Evolutionary conservation across 208 protist genomes (phyloP).

Genomic region (Acanthamoeba lugdunensis): DNA sequence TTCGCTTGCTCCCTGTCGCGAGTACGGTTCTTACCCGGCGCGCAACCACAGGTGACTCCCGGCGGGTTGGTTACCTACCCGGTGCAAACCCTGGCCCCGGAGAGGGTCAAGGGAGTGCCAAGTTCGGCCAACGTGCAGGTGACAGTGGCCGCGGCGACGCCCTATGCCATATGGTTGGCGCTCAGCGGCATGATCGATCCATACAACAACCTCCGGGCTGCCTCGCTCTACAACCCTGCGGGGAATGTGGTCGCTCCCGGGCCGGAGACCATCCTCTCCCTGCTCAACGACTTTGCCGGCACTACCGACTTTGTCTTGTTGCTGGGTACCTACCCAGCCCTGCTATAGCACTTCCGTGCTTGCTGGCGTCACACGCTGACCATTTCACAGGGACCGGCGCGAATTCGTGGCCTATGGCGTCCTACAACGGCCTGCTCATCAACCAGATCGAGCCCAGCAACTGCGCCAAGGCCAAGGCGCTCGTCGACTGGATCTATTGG

Average conservation of each 20-base stretch:
- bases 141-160: not conserved
- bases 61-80: not conserved
- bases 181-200: constrained; percentile 18
- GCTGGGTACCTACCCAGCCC: not conserved
- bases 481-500: constrained; percentile 29
- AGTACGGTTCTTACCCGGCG: not conserved
- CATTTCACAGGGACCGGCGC: not conserved
- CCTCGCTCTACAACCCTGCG: constrained; percentile 1
- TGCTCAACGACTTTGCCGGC: not conserved
- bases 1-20: not conserved
- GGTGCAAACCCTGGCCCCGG: not conserved
- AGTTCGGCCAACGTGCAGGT: not conserved
- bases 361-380: not conserved
- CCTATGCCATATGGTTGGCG: not conserved
- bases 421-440: constrained; percentile 26
- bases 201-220: not conserved
- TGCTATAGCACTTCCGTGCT: not conserved
- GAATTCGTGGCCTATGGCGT: not conserved
- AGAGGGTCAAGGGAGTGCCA: not conserved
- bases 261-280: constrained; percentile 19
- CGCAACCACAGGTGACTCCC: not conserved
- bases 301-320: not conserved
- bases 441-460: not conserved
- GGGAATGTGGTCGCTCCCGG: not conserved
- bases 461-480: not conserved